Evolutionary conservation across 208 protist genomes (phyloP).

Genomic region (Endotrypanum monterogeii): DNA sequence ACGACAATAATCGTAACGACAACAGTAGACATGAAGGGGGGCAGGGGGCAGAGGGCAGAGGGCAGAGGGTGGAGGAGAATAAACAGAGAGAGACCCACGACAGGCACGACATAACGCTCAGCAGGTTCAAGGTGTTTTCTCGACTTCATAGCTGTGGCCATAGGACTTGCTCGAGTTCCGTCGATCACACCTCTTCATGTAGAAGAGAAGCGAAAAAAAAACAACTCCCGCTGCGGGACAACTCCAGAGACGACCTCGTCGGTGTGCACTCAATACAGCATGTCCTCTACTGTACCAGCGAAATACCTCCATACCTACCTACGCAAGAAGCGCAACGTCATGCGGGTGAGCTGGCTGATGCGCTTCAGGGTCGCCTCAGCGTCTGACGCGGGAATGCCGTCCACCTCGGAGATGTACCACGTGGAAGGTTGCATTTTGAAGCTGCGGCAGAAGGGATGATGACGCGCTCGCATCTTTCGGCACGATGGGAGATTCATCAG

Average conservation of each 20-base stretch:
- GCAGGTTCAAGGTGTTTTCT: too few relatives aligned
- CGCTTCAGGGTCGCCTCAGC: constrained; percentile 35
- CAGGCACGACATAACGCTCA: too few relatives aligned
- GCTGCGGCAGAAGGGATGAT: constrained; percentile 43
- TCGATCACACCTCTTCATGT: too few relatives aligned
- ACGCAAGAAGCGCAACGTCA: constrained; percentile 38
- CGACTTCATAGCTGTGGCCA: too few relatives aligned
- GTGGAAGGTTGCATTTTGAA: constrained; percentile 39
- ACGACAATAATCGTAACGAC: too few relatives aligned
- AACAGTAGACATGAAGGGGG: too few relatives aligned
- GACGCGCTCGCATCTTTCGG: not conserved
- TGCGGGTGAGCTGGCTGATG: constrained; percentile 38
- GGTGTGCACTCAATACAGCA: not conserved
- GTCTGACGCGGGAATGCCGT: constrained; percentile 33
- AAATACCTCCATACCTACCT: constrained; percentile 7
- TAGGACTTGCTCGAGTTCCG: too few relatives aligned
- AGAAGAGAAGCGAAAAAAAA: too few relatives aligned
- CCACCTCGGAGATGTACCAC: constrained; percentile 57
- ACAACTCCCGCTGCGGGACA: not conserved
- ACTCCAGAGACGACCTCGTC: not conserved
- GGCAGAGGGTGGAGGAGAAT: too few relatives aligned
- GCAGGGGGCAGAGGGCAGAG: too few relatives aligned
- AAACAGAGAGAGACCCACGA: too few relatives aligned
- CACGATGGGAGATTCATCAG: constrained; percentile 18
- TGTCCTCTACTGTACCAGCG: too few relatives aligned